Base-by-base conservation (phyloP, 2,329 filamentous ascomycete genomes). In the Exutisphaerella laricina region DNA sequence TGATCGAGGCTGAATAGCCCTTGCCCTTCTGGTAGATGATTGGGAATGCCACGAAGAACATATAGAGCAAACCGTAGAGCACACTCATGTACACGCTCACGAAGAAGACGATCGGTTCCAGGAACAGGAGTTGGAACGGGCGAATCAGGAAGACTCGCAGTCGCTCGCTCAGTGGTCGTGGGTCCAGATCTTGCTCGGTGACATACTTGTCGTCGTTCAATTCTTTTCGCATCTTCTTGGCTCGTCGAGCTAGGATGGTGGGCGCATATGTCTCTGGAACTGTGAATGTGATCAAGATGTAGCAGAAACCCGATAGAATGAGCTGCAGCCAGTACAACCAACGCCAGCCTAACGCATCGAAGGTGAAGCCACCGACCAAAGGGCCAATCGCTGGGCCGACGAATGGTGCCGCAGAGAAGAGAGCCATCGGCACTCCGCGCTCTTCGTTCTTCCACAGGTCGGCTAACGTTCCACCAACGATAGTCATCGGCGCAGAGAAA, bases 261-360 rank as follows among this genome's bases (percentile, higher is more conserved):
- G 88, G 87, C 0, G 87, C 82, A 62, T 92, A 94, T 0, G 88
- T 95, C 65, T 94, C 88, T 1, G 87, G 86, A 0, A 94, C 82
- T n/a, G 86, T 92, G 66, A 94, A 89, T 21, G 82, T 83, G 64
- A 92, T 88, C 47, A 90, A 62, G 13, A 84, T 47, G 79, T 84
- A 92, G 54, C 83, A 77, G 36, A 82, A 60, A 10, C 73, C 80
- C 18, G 84, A 71, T 9, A 92, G 61, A 58, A 94, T 94, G 8
- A 92, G 70, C 59, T 90, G 86, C 54, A 94, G 78, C 83, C 85
- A 90, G 69, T 92, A 92, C 0, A 92, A 71, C 61, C 61, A 63
- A 28, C 60, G 46, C 61, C 60, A 64, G 26, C 58, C 60, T 4
- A 59, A 43, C 10, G 52, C 85, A 54, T 88, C 83, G 5, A 76